Conservation (phyloP, 2,329 filamentous ascomycete species). For the Apiospora marii region DNA sequence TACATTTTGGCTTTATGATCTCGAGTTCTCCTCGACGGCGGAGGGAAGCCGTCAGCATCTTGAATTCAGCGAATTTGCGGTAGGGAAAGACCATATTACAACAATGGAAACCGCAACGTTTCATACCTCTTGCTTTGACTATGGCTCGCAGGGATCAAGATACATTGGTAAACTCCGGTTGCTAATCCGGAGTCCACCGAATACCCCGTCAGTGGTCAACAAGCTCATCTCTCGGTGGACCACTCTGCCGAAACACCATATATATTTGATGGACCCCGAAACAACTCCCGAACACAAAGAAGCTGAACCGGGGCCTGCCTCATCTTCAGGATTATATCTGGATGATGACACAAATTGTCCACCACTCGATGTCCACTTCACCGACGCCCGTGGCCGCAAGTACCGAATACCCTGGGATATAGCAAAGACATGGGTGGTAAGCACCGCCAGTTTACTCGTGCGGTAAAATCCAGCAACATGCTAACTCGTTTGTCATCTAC, state of each 20-base stretch:
- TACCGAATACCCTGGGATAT: not conserved
- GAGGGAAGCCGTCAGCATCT: too few species aligned
- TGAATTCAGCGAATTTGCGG: not conserved
- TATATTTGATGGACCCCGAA: not conserved
- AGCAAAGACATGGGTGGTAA: conserved; percentile 11
- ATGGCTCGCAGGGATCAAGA: not conserved
- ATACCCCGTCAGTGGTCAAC: not conserved
- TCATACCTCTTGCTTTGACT: too few species aligned
- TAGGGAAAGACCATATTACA: too few species aligned
- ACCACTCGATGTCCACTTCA: not conserved
- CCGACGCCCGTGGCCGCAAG: not conserved
- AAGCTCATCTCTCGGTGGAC: not conserved
- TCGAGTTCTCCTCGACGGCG: too few species aligned
- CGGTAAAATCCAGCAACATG: not conserved
- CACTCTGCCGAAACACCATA: not conserved
- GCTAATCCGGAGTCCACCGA: not conserved
- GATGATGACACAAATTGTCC: not conserved
- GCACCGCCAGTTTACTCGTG: not conserved
- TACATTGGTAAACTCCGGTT: too few species aligned
- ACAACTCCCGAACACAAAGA: not conserved
- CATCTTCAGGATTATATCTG: not conserved
- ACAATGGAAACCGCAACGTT: not conserved
- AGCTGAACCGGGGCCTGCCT: not conserved
- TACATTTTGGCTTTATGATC: too few species aligned
- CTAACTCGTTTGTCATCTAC: too few species aligned